Conservation (phyloP, 2,329 filamentous ascomycete genomes). For the Aulographum hederae region DNA sequence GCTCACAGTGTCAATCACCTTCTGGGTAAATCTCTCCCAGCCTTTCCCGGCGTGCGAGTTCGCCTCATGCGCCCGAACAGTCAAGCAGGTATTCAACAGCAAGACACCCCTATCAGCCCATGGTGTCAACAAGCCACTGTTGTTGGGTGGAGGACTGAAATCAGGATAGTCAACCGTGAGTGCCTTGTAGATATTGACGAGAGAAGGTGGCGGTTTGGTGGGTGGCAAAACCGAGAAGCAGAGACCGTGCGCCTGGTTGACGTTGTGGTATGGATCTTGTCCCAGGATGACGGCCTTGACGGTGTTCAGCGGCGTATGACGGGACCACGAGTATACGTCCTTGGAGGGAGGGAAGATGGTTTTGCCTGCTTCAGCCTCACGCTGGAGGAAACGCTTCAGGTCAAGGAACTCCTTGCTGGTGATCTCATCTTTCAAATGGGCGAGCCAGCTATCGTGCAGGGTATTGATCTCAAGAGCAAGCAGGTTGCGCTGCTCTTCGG, state of each 20-base stretch:
- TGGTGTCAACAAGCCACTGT: conserved; percentile 66
- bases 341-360: conserved; percentile 75
- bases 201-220: conserved; percentile 70
- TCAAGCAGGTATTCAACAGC: conserved; percentile 86
- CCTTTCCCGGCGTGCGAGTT: conserved; percentile 73
- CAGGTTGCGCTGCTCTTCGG: conserved; percentile 62
- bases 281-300: conserved; percentile 90
- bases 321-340: conserved; percentile 94
- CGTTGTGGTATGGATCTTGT: conserved; percentile 93
- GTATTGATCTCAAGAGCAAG: conserved; percentile 84
- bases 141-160: conserved; percentile 58
- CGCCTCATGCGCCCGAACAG: conserved; percentile 74
- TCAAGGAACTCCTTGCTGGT: conserved; percentile 63
- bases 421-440: conserved; percentile 74
- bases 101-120: conserved; percentile 92
- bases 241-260: conserved; percentile 88
- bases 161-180: conserved; percentile 75
- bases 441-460: conserved; percentile 79
- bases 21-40: conserved; percentile 89
- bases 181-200: conserved; percentile 83
- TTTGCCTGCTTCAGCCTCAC: conserved; percentile 53
- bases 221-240: conserved; percentile 90
- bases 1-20: conserved; percentile 73
- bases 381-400: conserved; percentile 71
- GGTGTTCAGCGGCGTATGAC: conserved; percentile 70